phyloP scores from a whole-genome alignment of 2,329 filamentous ascomycete genomes.

The Mariannaea sp. region DNA sequence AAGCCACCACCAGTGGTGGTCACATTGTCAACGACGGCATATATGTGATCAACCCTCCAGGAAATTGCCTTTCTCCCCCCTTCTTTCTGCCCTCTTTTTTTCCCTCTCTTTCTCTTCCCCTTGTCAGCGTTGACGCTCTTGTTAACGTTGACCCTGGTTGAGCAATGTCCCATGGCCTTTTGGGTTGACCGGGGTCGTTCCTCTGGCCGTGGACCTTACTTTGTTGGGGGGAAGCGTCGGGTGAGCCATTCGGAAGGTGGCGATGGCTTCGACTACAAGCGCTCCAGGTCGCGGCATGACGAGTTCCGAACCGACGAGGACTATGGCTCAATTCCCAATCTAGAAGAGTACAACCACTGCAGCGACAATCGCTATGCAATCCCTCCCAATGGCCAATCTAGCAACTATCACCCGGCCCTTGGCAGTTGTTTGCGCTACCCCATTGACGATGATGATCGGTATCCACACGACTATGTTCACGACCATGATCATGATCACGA shows the following conservation, averaged over 20 bases:
- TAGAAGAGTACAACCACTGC: constrained; percentile 16
- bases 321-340: constrained; percentile 1
- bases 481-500: constrained; percentile 22
- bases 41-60: constrained; percentile 11
- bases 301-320: constrained; percentile 6
- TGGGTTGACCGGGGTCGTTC: constrained; percentile 43
- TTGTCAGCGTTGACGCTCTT: constrained; percentile 16
- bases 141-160: constrained; percentile 26
- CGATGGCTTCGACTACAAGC: constrained; percentile 35
- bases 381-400: not conserved
- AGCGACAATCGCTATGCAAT: constrained; percentile 6
- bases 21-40: constrained; percentile 7
- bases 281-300: constrained; percentile 24
- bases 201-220: constrained; percentile 35
- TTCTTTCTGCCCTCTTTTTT: not conserved
- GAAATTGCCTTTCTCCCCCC: too few species aligned
- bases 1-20: constrained; percentile 7
- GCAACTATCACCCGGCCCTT: not conserved
- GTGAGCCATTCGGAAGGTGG: constrained; percentile 44
- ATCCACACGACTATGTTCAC: constrained; percentile 24
- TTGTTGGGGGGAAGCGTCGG: constrained; percentile 47
- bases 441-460: constrained; percentile 13
- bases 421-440: constrained; percentile 7
- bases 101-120: constrained; percentile 9
- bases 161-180: constrained; percentile 49